A percentile compares a stretch with the other conserved stretches of the same genome.
Conservation (phyloP, 225 moss, liverwort and hornwort species). For the Climacium dendroides region DNA sequence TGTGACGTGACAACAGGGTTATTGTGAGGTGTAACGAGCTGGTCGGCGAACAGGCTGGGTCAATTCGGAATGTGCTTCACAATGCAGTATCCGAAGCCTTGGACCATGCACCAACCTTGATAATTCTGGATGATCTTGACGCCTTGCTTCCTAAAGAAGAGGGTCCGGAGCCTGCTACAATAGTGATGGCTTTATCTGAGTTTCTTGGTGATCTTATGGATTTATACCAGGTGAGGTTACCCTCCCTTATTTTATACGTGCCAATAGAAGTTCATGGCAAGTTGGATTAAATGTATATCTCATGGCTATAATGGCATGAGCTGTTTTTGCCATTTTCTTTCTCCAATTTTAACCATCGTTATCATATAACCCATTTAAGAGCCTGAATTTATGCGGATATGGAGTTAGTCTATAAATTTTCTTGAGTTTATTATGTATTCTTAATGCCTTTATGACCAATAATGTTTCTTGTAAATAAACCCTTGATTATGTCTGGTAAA, state of each 20-base stretch:
- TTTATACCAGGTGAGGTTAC: constrained; percentile 50
- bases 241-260: background rate
- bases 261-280: background rate
- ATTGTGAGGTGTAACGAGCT: constrained; percentile 75
- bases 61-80: constrained; percentile 47
- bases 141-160: constrained; percentile 69
- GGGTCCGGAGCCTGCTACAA: constrained; percentile 62
- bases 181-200: constrained; percentile 65
- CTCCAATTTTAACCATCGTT: background rate
- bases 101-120: constrained; percentile 74
- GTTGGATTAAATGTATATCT: background rate
- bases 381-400: background rate
- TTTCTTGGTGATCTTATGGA: constrained; percentile 86
- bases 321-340: background rate
- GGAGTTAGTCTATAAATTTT: background rate
- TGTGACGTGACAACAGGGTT: constrained; percentile 42
- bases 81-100: constrained; percentile 69
- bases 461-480: background rate
- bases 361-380: background rate
- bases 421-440: background rate
- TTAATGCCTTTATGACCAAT: background rate
- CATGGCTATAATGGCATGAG: background rate
- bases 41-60: constrained; percentile 76
- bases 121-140: constrained; percentile 90
- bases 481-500: background rate